These are phyloP conservation scores for Lantana camara DNA, from an alignment of 257 asterid species.

Conservation along the genomic window DNA sequence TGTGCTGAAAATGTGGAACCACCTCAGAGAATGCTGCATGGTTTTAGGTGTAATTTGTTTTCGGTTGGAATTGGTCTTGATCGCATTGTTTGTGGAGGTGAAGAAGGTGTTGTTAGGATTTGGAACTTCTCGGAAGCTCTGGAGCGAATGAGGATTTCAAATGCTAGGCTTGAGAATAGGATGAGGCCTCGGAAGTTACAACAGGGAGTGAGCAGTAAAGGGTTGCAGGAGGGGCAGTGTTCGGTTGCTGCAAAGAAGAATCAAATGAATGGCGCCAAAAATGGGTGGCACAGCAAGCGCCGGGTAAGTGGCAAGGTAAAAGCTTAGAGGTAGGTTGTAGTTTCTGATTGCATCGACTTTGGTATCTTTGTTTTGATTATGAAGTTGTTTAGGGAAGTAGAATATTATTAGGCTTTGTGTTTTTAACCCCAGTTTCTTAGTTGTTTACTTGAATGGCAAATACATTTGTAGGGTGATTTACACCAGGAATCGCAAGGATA, in stretches of 20 bases:
- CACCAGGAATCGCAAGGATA: no score
- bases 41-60: slow-evolving; percentile 72
- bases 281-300: slow-evolving; percentile 71
- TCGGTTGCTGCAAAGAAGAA: slow-evolving; percentile 81
- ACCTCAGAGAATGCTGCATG: slow-evolving; percentile 92
- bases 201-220: slow-evolving; percentile 45
- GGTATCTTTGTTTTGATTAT: slow-evolving; percentile 19
- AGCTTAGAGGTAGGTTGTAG: slow-evolving; percentile 42
- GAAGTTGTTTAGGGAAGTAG: slow-evolving; percentile 4
- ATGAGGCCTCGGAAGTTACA: slow-evolving; percentile 81
- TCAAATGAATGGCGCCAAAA: slow-evolving; percentile 62
- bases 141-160: slow-evolving; percentile 53
- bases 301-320: slow-evolving; percentile 73
- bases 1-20: slow-evolving; percentile 52
- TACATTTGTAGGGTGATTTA: no score
- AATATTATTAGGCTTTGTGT: neutral
- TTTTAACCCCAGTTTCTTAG: neutral
- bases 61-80: slow-evolving; percentile 75
- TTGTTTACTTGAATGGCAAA: neutral
- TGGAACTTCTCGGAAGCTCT: slow-evolving; percentile 93
- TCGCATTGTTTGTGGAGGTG: slow-evolving; percentile 90
- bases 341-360: slow-evolving; percentile 20
- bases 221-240: slow-evolving; percentile 62
- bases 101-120: slow-evolving; percentile 85
- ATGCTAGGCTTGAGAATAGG: slow-evolving; percentile 78